Base-by-base conservation (phyloP, 208 protist species). In the Trypanosoma cruzi region DNA sequence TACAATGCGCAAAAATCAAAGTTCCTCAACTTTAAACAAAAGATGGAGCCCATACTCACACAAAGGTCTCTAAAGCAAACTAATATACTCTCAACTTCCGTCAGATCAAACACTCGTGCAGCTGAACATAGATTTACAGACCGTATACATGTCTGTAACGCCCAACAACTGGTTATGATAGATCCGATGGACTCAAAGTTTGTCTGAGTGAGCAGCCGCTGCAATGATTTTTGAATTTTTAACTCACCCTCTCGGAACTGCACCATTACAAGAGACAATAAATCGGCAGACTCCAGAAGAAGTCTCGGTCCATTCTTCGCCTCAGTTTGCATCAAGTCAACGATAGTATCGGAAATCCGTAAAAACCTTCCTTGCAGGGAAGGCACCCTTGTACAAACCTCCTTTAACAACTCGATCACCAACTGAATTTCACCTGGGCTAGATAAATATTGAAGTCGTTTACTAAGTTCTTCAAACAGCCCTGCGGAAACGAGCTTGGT, bases 111-210 rank as follows among this genome's bases (percentile, higher is more conserved):
- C 16, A n/a, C 29, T 54, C 50, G 37, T 4, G 55, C 53, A 54
- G 8, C 5, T 26, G 26, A 11, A 61, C 29, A 50, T 32, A 29
- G 13, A 3, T 49, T 56, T 20, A 70, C 42, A 42, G 37, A 32
- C n/a, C 34, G 37, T 37, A 70, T 52, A 58, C 60, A 70, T 2
- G 57, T 68, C 57, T 76, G 71, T 49, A 76, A 36, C 32, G 34
- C 64, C 71, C 71, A 76, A 46, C 71, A 76, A 22, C 71, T 64
- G 3, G 56, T 54, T 37, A 67, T 54, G 44, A 76, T 46, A 34
- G 71, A 76, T 40, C 29, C 48, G 58, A n/a, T 60, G 13, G 32
- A 54, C 10, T 53, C 24, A 59, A 76, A 76, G 44, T 70, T 40
- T 5, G 36, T 60, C 14, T 53, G 8, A n/a, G 26, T 58, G 42